Evolutionary conservation across 306 rosid genomes (phyloP).

Genomic region (Fragaria nilgerrensis): DNA sequence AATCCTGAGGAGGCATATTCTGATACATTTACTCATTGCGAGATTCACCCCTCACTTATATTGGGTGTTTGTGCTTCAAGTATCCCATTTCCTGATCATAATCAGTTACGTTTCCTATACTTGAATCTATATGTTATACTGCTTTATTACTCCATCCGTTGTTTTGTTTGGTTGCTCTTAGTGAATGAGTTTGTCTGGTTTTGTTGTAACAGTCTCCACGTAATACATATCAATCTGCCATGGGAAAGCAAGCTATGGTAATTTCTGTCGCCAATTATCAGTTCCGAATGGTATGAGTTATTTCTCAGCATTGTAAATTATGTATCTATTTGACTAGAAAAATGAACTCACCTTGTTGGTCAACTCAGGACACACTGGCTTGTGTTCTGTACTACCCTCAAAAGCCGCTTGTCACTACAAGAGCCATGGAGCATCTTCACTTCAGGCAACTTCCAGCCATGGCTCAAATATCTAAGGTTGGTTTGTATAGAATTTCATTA

Average conservation of each 20-base stretch:
- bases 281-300: conserved; percentile 82
- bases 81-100: conserved; percentile 97
- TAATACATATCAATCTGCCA: conserved; percentile 96
- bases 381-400: conserved; percentile 97
- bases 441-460: conserved; percentile 99
- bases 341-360: conserved; percentile 4
- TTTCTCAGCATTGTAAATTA: conserved; percentile 18
- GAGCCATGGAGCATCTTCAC: conserved; percentile 99
- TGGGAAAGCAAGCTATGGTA: conserved; percentile 99
- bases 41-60: conserved; percentile 93
- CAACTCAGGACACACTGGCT: conserved; percentile 83
- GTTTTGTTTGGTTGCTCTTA: neutral
- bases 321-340: neutral
- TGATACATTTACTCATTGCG: conserved; percentile 91
- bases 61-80: conserved; percentile 98
- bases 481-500: no score
- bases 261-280: conserved; percentile 96
- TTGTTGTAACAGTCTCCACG: conserved; percentile 77
- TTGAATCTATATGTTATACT: conserved; percentile 13
- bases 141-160: conserved; percentile 6
- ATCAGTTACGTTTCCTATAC: conserved; percentile 61
- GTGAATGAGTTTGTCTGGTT: neutral
- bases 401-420: conserved; percentile 92
- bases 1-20: conserved; percentile 93
- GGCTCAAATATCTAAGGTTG: no score